Evolutionary conservation across 2,329 filamentous ascomycete genomes (phyloP), one percentile per base, ranked within the genome.

Genomic region (Colletotrichum lini): DNA sequence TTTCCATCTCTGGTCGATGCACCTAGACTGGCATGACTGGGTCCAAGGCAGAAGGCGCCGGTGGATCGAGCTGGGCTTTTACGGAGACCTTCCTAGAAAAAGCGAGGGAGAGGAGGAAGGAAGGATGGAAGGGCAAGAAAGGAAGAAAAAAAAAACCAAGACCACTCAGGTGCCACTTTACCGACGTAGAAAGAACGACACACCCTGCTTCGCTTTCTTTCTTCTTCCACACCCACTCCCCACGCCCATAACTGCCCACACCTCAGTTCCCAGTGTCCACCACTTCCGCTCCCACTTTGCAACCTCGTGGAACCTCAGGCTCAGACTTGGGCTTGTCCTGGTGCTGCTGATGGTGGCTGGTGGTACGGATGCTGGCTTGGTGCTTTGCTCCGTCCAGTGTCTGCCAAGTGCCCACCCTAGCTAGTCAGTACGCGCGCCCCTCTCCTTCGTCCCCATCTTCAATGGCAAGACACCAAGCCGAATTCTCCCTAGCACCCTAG

Each of bases 141-240:
- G 26, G 10, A 8, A 30, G 2, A 13, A 13, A 7, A 53, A 9
- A 3, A 7, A 54, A 54, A 56, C 61, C 67, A 70, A 70, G 58
- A 72, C 59, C 72, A 74, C 40, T 64, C 58, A 62, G 65, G 70
- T 73, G 54, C 69, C 47, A 60, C 74, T 67, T 71, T 61, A 59
- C 42, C 45, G 50, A 44, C 50, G 45, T 35, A 45, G 44, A 69
- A 53, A 61, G 47, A 53, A 61, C 16, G 47, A 69, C 47, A 57
- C 50, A 62, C 15, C 57, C 47, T 18, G 44, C 26, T 44, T 57
- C 8, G 30, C 42, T 70, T 63, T 70, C 72, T 72, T 67, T 71
- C 63, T 45, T 13, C 26, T 52, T 53, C 16, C 5, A 13, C 18
- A 9, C 26, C 4, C 52, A 35, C 50, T 2, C 52, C 49, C 16